Evolutionary conservation across 1,284 basidiomycete species (phyloP), one percentile per base, ranked within the genome.

Genomic region (Stygiomarasmius scandens): DNA sequence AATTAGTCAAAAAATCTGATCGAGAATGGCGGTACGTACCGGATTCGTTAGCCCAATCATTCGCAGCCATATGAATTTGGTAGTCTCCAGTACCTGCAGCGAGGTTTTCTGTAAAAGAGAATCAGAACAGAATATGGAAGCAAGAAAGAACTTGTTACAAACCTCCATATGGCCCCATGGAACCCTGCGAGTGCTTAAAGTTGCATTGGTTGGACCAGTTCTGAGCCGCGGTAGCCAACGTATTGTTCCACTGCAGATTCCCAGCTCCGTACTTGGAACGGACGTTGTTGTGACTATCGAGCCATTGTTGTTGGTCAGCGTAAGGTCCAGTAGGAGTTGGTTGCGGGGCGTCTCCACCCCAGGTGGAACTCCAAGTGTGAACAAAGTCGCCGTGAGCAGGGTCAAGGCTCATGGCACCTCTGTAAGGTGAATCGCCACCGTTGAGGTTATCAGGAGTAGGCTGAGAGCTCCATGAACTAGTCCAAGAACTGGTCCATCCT

Each of bases 11-110:
- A 9, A 41, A 4, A 41, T 41, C 4, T 19, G 5, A 9, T 41
- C 4, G 8, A 41, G 14, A n/a, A 41, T 4, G n/a, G 12, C 5
- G 6, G 12, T 32, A 65, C 69, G 56, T 58, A 72, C 70, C 64
- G 24, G 59, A 75, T 75, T 83, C 81, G 54, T 71, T 68, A 2
- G 75, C 73, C 80, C 80, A 83, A 0, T 67, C 64, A 56, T 72
- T 65, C 36, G 82, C 64, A 11, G 74, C 80, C 1, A 63, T 54
- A 3, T 66, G 58, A 53, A 80, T 76, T 27, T 61, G 63, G 53
- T 76, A 79, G 22, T 58, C 63, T 52, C 77, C 77, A 6, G 79
- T 77, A 19, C 80, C 80, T 34, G 79, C 79, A 43, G 80, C 78
- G 25, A 82, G 67, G 62, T 83, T 82, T 67, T 83, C 79, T 79